Base-by-base conservation (phyloP, 192 early-diverging fungal species). In the Gryganskiella cystojenkinii region DNA sequence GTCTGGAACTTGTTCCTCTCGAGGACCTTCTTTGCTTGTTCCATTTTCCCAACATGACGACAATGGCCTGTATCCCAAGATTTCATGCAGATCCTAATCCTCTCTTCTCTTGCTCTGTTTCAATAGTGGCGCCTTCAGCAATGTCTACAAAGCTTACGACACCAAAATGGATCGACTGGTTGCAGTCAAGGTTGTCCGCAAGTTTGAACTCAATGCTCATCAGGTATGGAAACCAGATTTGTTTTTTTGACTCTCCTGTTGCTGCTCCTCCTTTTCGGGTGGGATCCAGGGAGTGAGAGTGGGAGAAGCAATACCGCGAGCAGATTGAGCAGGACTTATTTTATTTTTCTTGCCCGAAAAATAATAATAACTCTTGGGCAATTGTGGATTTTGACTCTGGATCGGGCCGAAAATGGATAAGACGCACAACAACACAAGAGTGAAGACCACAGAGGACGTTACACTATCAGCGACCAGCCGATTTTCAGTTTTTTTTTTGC, bases 151-250 rank as follows among this genome's bases (percentile, higher is more conserved):
- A 64, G 94, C 92, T 11, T 58, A 81, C 33, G 90, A 91, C 56
- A 87, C 74, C n/a, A 70, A 80, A 61, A 86, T 86, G 13, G 82
- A 91, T 31, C 67, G 89, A 45, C 72, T 91, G 51, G 95, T 96
- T 33, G 95, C 94, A 14, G 87, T 96, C 75, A 96, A 96, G 83
- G 87, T 93, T 11, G 93, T 93, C 8, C 81, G 90, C 70, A 96
- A 93, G 75, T 67, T 71, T 14, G 91, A 93, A 20, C 79, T 95
- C 65, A 89, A 88, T 66, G 69, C 90, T 20, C 84, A 87, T 53
- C 91, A 94, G 87, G 87, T 90, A 73, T 54, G 42, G 25, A 10
- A 24, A 13, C 14, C 17, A 0, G 17, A 34, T 7, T 54, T 31
- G 24, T 30, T 28, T 14, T 30, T 20, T 13, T 19, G 25, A 47